phyloP scores from a whole-genome alignment of 495 filamentous ascomycete species.

The Penicillium nucicola region DNA sequence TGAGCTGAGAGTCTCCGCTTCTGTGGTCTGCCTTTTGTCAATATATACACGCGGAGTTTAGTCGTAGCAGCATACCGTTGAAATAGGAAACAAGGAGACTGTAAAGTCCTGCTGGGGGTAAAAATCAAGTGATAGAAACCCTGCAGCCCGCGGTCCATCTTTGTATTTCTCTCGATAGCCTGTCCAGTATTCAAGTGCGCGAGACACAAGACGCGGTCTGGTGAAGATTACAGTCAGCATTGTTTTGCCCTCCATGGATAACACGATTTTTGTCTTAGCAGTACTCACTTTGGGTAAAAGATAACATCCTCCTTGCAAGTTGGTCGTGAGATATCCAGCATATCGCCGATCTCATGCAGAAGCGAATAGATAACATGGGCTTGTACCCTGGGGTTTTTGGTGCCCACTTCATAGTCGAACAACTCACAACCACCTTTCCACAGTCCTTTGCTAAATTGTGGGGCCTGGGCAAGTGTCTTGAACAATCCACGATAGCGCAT shows the following conservation, averaged over 20 bases:
- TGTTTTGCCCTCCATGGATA: too few species aligned
- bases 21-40: slow-evolving; percentile 12
- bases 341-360: slow-evolving; percentile 22
- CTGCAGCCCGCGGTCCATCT: slow-evolving; percentile 20
- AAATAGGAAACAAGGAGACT: slow-evolving; percentile 15
- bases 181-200: slow-evolving; percentile 30
- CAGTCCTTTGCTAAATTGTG: slow-evolving; percentile 16
- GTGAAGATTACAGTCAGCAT: not conserved
- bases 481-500: slow-evolving; percentile 30
- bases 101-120: not conserved
- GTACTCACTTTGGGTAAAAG: slow-evolving; percentile 20
- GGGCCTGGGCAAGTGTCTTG: slow-evolving; percentile 25
- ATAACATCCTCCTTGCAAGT: slow-evolving; percentile 2
- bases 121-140: slow-evolving; percentile 20
- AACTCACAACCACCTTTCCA: slow-evolving; percentile 15
- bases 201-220: slow-evolving; percentile 19
- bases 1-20: slow-evolving; percentile 8
- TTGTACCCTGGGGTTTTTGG: slow-evolving; percentile 13
- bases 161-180: slow-evolving; percentile 25
- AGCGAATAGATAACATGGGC: slow-evolving; percentile 28
- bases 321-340: slow-evolving; percentile 16
- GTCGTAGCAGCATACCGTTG: slow-evolving; percentile 9
- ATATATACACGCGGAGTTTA: too few species aligned
- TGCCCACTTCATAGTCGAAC: not conserved
- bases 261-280: too few species aligned